These are phyloP conservation scores for Leptomonas pyrrhocoris DNA, from an alignment of 208 protist genomes.

Conservation along the genomic window DNA sequence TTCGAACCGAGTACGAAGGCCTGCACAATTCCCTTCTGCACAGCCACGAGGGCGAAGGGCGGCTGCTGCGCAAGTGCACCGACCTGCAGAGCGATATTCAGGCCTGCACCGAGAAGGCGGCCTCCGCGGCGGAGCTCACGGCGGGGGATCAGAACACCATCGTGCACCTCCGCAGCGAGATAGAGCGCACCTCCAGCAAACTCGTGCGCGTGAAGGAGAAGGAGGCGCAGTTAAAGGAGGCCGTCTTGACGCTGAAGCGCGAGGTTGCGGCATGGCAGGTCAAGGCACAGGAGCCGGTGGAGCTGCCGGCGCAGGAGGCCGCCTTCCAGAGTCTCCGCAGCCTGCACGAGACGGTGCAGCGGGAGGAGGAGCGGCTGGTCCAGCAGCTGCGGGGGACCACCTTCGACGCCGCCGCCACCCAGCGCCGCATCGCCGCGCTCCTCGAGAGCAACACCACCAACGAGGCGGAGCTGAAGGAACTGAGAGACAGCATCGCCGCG, in stretches of 20 bases:
- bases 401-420: slow-evolving; percentile 48
- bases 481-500: slow-evolving; percentile 45
- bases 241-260: slow-evolving; percentile 91
- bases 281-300: slow-evolving; percentile 84
- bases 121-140: slow-evolving; percentile 92
- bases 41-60: slow-evolving; percentile 97
- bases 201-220: slow-evolving; percentile 92
- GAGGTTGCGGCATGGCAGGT: slow-evolving; percentile 94
- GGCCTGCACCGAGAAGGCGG: slow-evolving; percentile 94
- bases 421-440: slow-evolving; percentile 57
- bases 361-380: slow-evolving; percentile 87
- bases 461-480: slow-evolving; percentile 48
- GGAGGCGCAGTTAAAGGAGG: slow-evolving; percentile 94
- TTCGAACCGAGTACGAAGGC: slow-evolving; percentile 97
- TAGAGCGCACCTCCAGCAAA: slow-evolving; percentile 95
- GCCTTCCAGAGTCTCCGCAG: slow-evolving; percentile 92
- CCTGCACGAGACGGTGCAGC: slow-evolving; percentile 91
- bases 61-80: slow-evolving; percentile 94
- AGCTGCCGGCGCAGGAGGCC: slow-evolving; percentile 93
- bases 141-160: slow-evolving; percentile 96
- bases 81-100: slow-evolving; percentile 96
- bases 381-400: slow-evolving; percentile 55
- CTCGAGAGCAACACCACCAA: slow-evolving; percentile 51
- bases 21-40: slow-evolving; percentile 96
- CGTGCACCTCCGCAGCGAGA: slow-evolving; percentile 89